A percentile compares a stretch with the other conserved stretches of the same genome.
Conservation (phyloP, 108 stramenopile species). For the Discostella stelligeroides region DNA sequence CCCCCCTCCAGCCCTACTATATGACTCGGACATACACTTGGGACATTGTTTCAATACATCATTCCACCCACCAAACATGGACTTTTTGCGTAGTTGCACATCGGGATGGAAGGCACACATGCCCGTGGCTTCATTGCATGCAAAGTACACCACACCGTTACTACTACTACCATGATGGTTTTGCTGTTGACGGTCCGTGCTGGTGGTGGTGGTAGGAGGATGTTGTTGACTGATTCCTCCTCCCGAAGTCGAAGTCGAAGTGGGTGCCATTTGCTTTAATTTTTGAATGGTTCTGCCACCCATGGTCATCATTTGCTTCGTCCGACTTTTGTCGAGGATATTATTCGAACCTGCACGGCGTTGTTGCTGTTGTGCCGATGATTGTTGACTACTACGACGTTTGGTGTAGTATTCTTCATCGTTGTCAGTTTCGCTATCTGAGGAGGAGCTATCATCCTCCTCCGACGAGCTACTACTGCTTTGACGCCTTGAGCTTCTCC, state of each 20-base stretch:
- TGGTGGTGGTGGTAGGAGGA: no score
- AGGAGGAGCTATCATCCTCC: conserved; percentile 12
- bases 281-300: not conserved
- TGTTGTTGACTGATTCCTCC: no score
- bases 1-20: not conserved
- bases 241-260: no score
- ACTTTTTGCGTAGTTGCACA: conserved; percentile 27
- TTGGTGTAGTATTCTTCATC: not conserved
- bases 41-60: conserved; percentile 42
- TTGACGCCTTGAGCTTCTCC: conserved; percentile 7
- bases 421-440: not conserved
- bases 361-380: not conserved
- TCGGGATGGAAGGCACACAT: conserved; percentile 48
- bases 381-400: not conserved
- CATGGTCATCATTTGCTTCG: no score
- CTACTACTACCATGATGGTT: not conserved
- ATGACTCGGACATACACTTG: conserved; percentile 12
- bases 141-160: conserved; percentile 18
- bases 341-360: no score
- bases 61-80: conserved; percentile 43
- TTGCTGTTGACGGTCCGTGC: no score
- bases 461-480: conserved; percentile 1
- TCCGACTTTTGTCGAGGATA: no score
- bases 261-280: not conserved
- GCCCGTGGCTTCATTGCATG: conserved; percentile 40